These are phyloP conservation scores for Clitoria ternatea DNA, from an alignment of 306 rosid genomes.

Conservation along the genomic window DNA sequence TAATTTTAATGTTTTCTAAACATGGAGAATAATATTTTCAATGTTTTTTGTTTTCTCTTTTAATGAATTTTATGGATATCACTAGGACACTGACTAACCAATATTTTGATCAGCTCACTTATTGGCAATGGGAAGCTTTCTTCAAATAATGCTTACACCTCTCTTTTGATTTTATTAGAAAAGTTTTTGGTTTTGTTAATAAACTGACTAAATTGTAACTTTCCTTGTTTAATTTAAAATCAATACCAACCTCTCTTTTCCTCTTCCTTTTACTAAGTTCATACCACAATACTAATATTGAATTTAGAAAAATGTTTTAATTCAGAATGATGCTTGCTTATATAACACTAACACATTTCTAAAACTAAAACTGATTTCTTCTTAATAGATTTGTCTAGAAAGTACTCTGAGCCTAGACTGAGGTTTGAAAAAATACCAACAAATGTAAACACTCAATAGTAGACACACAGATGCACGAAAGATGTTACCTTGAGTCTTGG, in stretches of 20 bases:
- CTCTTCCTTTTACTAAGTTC: not conserved
- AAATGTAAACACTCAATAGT: too few species aligned
- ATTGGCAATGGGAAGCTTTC: conserved; percentile 8
- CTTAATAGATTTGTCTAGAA: not conserved
- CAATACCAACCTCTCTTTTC: not conserved
- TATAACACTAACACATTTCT: not conserved
- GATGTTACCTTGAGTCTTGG: too few species aligned
- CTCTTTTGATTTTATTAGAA: not conserved
- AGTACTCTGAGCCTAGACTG: not conserved
- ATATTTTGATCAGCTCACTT: not conserved
- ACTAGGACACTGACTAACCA: not conserved
- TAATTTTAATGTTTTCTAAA: conserved; percentile 11
- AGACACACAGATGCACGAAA: too few species aligned
- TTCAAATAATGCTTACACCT: conserved; percentile 7
- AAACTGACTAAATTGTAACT: not conserved
- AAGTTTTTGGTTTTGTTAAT: not conserved
- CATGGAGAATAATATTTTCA: not conserved
- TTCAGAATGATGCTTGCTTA: not conserved
- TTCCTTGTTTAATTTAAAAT: conserved; percentile 11
- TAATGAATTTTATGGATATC: conserved; percentile 22
- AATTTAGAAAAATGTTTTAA: not conserved
- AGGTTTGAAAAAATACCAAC: too few species aligned
- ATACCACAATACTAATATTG: not conserved
- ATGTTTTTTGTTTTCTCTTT: not conserved
- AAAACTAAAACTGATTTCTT: not conserved